Conservation (phyloP, 2,329 filamentous ascomycete genomes). For the Talaromyces islandicus region DNA sequence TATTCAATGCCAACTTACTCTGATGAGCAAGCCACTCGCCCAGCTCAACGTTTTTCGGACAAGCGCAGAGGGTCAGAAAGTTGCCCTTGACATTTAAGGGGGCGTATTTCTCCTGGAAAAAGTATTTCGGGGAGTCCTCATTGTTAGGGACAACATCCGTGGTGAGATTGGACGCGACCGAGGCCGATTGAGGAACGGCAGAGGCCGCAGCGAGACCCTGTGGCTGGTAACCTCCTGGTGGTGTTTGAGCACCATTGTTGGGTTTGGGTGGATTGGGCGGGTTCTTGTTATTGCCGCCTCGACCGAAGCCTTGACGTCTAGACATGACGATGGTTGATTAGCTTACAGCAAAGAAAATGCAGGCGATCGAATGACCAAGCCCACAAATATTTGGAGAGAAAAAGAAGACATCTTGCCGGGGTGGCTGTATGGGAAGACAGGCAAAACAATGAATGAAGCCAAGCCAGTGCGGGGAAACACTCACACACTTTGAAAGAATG, state of each 20-base stretch:
- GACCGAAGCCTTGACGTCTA: conserved; percentile 45
- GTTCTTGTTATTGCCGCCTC: conserved; percentile 43
- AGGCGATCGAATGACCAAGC: neutral
- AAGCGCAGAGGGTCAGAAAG: conserved; percentile 90
- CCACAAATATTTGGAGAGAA: neutral
- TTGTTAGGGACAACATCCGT: conserved; percentile 33
- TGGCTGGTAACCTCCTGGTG: conserved; percentile 22
- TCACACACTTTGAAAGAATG: conserved; percentile 47
- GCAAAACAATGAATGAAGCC: conserved; percentile 1
- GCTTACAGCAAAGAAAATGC: conserved; percentile 9
- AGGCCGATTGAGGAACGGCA: conserved; percentile 33
- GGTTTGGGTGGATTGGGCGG: conserved; percentile 35
- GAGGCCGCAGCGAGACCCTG: conserved; percentile 14
- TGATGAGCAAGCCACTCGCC: conserved; percentile 96
- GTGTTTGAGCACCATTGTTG: conserved; percentile 27
- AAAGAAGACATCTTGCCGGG: neutral
- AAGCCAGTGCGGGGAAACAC: conserved; percentile 19
- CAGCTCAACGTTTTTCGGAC: conserved; percentile 86
- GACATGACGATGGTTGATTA: conserved; percentile 7
- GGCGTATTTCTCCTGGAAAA: conserved; percentile 52
- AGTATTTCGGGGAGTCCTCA: conserved; percentile 43
- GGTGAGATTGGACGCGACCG: conserved; percentile 30
- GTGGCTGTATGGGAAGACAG: neutral
- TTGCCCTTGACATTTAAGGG: conserved; percentile 94
- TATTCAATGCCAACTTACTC: conserved; percentile 50